Percentiles rank a stretch among this genome's conserved stretches.
Conservation (phyloP, 768 basidiomycete genomes). For the Pulveroboletus sp. region DNA sequence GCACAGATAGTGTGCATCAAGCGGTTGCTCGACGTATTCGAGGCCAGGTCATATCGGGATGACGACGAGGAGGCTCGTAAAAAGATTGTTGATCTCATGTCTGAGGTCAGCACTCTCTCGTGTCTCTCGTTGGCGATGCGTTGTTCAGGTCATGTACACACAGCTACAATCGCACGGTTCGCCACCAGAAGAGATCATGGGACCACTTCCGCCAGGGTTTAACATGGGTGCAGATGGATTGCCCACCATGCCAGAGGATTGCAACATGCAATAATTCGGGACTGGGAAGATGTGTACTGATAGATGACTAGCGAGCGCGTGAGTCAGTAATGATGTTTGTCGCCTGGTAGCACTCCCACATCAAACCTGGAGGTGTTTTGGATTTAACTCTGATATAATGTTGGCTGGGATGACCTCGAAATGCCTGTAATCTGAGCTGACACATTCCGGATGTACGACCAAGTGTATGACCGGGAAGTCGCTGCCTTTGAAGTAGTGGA, state of each 20-base stretch:
- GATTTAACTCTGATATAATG: too few relatives aligned
- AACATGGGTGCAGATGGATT: constrained; percentile 52
- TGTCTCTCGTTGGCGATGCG: neutral
- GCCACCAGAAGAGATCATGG: constrained; percentile 81
- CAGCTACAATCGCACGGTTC: constrained; percentile 68
- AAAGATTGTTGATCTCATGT: constrained; percentile 66
- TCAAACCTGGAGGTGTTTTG: too few relatives aligned
- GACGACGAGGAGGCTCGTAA: constrained; percentile 42
- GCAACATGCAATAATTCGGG: constrained; percentile 8
- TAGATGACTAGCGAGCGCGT: constrained; percentile 7
- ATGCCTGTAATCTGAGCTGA: too few relatives aligned
- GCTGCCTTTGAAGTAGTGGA: too few relatives aligned
- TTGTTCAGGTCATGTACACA: neutral
- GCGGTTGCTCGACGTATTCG: constrained; percentile 62
- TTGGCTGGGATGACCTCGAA: too few relatives aligned
- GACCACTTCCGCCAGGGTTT: constrained; percentile 71
- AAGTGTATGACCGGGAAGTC: too few relatives aligned
- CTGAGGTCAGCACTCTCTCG: constrained; percentile 45
- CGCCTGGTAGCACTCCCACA: too few relatives aligned
- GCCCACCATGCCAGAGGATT: constrained; percentile 40
- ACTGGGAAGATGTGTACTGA: neutral
- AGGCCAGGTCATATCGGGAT: constrained; percentile 56
- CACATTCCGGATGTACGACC: too few relatives aligned
- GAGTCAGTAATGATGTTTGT: too few relatives aligned
- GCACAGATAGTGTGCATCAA: constrained; percentile 55